These are phyloP conservation scores for Coniella vitis DNA, from an alignment of 2,329 filamentous ascomycete genomes.

Conservation along the genomic window DNA sequence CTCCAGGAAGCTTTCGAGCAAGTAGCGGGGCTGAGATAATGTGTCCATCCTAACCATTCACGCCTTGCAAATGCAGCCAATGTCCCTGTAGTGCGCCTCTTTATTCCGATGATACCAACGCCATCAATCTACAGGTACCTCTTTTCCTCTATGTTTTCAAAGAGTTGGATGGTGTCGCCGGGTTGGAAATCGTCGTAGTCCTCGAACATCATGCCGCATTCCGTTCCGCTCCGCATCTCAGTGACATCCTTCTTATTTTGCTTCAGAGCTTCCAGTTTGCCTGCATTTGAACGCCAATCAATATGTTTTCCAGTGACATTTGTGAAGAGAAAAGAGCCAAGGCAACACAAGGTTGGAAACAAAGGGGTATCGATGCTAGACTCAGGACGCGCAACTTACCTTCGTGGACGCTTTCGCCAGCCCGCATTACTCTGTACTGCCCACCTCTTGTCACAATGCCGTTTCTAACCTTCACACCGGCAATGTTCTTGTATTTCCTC, in stretches of 20 bases:
- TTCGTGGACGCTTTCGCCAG: conserved; percentile 67
- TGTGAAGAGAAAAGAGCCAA: conserved; percentile 1
- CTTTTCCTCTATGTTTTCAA: conserved; percentile 72
- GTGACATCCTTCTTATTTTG: conserved; percentile 86
- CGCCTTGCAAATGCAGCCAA: not conserved
- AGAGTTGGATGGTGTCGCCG: conserved; percentile 83
- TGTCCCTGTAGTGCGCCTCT: not conserved
- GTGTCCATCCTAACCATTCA: not conserved
- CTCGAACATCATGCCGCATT: conserved; percentile 85
- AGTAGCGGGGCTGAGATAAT: not conserved
- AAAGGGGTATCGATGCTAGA: not conserved
- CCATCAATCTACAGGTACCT: conserved; percentile 39
- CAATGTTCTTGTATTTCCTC: conserved; percentile 65
- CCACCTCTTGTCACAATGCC: conserved; percentile 59
- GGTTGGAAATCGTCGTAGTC: conserved; percentile 70
- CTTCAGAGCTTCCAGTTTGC: conserved; percentile 73
- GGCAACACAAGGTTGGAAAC: not conserved
- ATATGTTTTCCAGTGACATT: not conserved
- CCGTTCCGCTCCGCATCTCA: conserved; percentile 86
- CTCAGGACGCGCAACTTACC: conserved; percentile 51
- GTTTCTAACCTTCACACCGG: conserved; percentile 82
- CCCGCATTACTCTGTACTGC: conserved; percentile 65
- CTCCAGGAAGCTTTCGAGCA: too few relatives aligned
- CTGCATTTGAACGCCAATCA: conserved; percentile 39
- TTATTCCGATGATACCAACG: too few relatives aligned